Conservation (phyloP, 75 land plant species). For the Larix kaempferi region DNA sequence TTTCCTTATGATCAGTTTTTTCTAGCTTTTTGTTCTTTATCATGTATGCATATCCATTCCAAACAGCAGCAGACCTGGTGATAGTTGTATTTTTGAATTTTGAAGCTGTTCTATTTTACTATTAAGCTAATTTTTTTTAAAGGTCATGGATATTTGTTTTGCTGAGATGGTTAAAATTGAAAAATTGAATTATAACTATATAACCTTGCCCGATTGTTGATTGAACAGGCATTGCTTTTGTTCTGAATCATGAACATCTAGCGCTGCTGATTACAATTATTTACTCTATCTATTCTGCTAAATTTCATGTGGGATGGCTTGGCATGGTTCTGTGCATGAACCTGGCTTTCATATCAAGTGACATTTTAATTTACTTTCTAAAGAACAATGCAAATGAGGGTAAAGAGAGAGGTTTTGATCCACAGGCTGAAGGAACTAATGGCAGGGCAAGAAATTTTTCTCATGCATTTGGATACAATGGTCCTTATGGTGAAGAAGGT, state of each 20-base stretch:
- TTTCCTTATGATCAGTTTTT: neutral
- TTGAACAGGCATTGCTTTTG: conserved; percentile 51
- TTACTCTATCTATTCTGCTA: conserved; percentile 76
- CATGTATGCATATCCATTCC: conserved; percentile 11
- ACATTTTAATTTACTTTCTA: conserved; percentile 54
- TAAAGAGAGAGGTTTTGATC: conserved; percentile 15
- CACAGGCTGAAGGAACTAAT: conserved; percentile 20
- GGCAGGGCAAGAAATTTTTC: conserved; percentile 21
- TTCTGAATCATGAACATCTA: conserved; percentile 49
- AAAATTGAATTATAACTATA: conserved; percentile 2
- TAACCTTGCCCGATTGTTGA: neutral
- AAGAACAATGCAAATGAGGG: conserved; percentile 39
- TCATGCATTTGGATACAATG: conserved; percentile 20
- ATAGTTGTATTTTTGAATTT: neutral
- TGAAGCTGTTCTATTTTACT: neutral
- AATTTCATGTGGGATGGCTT: conserved; percentile 74
- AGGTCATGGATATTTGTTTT: neutral
- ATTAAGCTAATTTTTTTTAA: neutral
- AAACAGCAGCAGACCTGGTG: neutral
- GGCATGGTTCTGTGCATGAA: conserved; percentile 61
- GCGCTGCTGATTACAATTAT: conserved; percentile 56
- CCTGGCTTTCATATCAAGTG: conserved; percentile 85
- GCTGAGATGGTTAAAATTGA: neutral
- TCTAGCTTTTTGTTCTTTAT: neutral
- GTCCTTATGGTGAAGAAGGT: conserved; percentile 21